phyloP scores from a whole-genome alignment of 805 yeast genomes.

The Metschnikowia sp. region DNA sequence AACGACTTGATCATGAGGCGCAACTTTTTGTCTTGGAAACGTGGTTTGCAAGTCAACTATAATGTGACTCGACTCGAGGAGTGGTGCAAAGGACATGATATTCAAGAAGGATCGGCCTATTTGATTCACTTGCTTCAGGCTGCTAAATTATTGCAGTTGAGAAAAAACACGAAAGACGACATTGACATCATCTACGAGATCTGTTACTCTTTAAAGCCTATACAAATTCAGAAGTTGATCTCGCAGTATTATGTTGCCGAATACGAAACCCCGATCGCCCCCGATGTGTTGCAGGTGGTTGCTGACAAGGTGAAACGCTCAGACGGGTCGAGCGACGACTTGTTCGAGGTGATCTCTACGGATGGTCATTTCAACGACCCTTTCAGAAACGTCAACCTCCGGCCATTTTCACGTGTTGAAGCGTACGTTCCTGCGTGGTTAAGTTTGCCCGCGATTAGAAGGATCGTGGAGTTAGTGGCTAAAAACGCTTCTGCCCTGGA shows the following conservation, averaged over 20 bases:
- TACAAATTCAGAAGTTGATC: conserved; percentile 91
- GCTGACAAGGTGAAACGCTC: conserved; percentile 71
- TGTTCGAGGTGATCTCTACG: conserved; percentile 65
- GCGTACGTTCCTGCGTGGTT: conserved; percentile 95
- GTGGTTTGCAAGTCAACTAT: conserved; percentile 94
- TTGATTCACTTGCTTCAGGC: conserved; percentile 88
- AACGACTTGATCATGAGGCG: conserved; percentile 94
- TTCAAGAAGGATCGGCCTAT: conserved; percentile 81
- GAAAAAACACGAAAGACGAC: conserved; percentile 86
- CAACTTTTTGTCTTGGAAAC: conserved; percentile 93
- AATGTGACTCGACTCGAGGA: conserved; percentile 95
- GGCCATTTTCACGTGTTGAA: conserved; percentile 78
- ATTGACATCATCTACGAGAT: conserved; percentile 90
- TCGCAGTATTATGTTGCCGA: conserved; percentile 89
- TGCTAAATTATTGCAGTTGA: conserved; percentile 85
- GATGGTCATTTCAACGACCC: conserved; percentile 83
- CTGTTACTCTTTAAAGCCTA: conserved; percentile 89
- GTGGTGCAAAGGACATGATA: conserved; percentile 94
- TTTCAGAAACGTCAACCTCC: conserved; percentile 65
- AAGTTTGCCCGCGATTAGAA: conserved; percentile 81
- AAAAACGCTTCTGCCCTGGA: conserved; percentile 76
- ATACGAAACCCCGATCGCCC: conserved; percentile 88
- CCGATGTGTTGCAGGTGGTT: conserved; percentile 73
- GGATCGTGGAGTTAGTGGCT: conserved; percentile 84
- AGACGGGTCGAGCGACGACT: conserved; percentile 55